Percentiles rank a stretch among this genome's conserved stretches.
Conservation (phyloP, 805 yeast species). For the Ogataea degrootiae region DNA sequence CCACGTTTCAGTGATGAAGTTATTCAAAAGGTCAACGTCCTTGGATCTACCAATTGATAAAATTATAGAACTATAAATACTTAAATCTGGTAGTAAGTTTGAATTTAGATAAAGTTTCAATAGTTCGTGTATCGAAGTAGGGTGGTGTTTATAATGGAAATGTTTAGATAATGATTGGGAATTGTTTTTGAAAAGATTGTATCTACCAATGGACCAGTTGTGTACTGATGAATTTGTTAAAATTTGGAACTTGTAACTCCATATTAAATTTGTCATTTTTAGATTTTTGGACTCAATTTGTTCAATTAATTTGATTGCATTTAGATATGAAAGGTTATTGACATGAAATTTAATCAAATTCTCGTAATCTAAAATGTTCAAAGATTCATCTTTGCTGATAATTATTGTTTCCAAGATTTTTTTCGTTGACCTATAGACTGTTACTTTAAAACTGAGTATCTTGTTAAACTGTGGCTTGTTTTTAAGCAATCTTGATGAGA, state of each 20-base stretch:
- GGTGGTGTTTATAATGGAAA: slow-evolving; percentile 13
- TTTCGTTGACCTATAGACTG: slow-evolving; percentile 3
- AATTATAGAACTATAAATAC: slow-evolving; percentile 21
- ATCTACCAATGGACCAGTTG: slow-evolving; percentile 24
- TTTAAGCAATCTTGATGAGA: slow-evolving; percentile 16
- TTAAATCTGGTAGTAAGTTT: slow-evolving; percentile 17
- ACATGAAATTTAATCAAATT: slow-evolving; percentile 19
- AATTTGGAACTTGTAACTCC: slow-evolving; percentile 22
- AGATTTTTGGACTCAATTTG: slow-evolving; percentile 15
- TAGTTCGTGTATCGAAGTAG: slow-evolving; percentile 9
- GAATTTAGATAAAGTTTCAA: slow-evolving; percentile 15
- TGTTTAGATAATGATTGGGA: slow-evolving; percentile 7
- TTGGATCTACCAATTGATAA: slow-evolving; percentile 26
- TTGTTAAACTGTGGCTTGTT: slow-evolving; percentile 7
- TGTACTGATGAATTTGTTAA: slow-evolving; percentile 20
- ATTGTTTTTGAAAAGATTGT: slow-evolving; percentile 11
- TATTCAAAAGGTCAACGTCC: slow-evolving; percentile 21
- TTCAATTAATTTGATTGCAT: slow-evolving; percentile 18
- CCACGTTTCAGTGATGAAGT: slow-evolving; percentile 25
- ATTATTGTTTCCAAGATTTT: slow-evolving; percentile 1
- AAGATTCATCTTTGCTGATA: background rate
- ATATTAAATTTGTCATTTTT: slow-evolving; percentile 19
- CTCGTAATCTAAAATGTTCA: slow-evolving; percentile 22
- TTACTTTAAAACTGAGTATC: slow-evolving; percentile 4
- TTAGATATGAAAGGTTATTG: slow-evolving; percentile 9